Evolutionary conservation across 768 basidiomycete genomes (phyloP).

Genomic region (Lactarius deliciosus): DNA sequence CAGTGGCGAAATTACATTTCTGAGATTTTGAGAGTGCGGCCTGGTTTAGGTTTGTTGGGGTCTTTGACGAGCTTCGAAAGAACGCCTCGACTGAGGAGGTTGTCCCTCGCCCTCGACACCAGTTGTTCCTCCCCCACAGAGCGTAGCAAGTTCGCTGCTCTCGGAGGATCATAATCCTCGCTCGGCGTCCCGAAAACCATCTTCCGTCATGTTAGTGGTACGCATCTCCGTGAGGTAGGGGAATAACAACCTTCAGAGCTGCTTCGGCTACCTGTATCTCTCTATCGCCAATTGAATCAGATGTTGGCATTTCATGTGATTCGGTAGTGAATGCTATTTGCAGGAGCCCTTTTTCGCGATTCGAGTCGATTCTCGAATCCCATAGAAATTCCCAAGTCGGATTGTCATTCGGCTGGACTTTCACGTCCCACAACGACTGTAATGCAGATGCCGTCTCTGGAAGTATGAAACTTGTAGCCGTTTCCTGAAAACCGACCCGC

Average conservation of each 20-base stretch:
- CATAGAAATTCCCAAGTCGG: conserved; percentile 75
- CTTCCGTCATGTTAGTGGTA: conserved; percentile 39
- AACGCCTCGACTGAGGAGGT: conserved; percentile 62
- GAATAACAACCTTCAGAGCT: conserved; percentile 58
- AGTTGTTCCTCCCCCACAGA: conserved; percentile 55
- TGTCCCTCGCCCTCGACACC: conserved; percentile 56
- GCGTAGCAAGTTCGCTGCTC: conserved; percentile 56
- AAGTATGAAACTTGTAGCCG: conserved; percentile 39
- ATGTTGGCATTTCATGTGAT: conserved; percentile 41
- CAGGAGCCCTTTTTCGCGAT: conserved; percentile 66
- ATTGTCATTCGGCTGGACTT: conserved; percentile 42
- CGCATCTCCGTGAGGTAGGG: neutral
- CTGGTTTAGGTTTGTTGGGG: conserved; percentile 61
- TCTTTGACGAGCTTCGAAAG: conserved; percentile 67
- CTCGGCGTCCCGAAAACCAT: conserved; percentile 75
- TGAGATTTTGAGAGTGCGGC: conserved; percentile 73
- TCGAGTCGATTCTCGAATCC: conserved; percentile 69
- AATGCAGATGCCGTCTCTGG: conserved; percentile 48
- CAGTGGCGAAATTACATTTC: conserved; percentile 49
- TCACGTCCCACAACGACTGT: conserved; percentile 48
- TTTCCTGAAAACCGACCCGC: conserved; percentile 61
- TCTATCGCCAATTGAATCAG: conserved; percentile 36
- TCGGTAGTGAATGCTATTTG: conserved; percentile 53
- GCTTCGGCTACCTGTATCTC: conserved; percentile 58
- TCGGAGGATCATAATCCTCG: conserved; percentile 64